Evolutionary conservation across 441 rosid species (phyloP), one percentile per base, ranked within the genome.

Genomic region (Gossypium trilobum): DNA sequence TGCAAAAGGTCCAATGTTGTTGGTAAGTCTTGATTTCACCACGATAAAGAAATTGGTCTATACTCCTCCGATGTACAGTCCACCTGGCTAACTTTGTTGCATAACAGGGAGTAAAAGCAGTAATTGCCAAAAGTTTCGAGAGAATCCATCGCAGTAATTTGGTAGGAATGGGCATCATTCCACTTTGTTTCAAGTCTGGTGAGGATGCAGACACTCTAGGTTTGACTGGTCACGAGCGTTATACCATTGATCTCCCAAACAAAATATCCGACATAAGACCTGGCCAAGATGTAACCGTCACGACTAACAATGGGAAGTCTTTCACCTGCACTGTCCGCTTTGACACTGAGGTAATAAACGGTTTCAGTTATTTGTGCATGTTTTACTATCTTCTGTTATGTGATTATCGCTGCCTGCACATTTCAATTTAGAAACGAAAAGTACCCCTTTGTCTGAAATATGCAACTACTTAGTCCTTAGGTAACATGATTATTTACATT

Each of bases 111-210:
- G 97, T 95, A 27, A 91, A 92, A 82, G 99, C 99, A 2, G 99
- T 92, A 74, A 95, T 92, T 64, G 87, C 99, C 69, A 92, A 92
- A 80, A 95, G 99, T 87, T 95, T 92, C 5, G 99, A 95, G 84
- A 89, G 99, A 79, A 95, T 95, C 78, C 99, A 95, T 71, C 85
- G 98, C 52, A 95, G 99, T 76, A 95, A 95, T 80, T 87, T 95
- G 86, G 97, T 91, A 29, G 97, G 99, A 71, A 95, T 92, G 99
- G 99, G 99, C 52, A 87, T 95, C 33, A 81, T 95, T 71, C 99
- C 98, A 0, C 88, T 91, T 33, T 95, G 97, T 79, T 95, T 91
- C 80, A 92, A 91, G 85, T 72, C 88, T 9, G 99, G 98, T 14
- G 88, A 95, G 88, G 99, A 95, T 68, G 91, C 96, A 3, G 97